Evolutionary conservation across 768 basidiomycete genomes (phyloP).

Genomic region (Mycena belliarum): DNA sequence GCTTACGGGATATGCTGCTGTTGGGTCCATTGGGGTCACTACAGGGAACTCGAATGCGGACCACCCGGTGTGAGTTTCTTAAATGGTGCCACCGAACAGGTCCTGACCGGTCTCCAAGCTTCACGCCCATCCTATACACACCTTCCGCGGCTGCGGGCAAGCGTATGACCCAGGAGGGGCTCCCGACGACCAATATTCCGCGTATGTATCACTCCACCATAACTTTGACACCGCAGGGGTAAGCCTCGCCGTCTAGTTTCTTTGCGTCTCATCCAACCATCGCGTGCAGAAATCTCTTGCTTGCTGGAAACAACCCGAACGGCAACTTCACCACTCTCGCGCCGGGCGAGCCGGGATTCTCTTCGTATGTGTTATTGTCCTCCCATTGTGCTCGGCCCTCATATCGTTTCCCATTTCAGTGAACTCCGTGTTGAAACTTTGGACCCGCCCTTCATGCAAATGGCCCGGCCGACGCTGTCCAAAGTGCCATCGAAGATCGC

Average conservation of each 20-base stretch:
- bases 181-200: constrained; percentile 23
- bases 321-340: constrained; percentile 11
- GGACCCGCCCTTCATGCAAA: constrained; percentile 32
- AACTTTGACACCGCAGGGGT: constrained; percentile 15
- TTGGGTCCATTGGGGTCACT: constrained; percentile 28
- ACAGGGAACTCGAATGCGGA: constrained; percentile 48
- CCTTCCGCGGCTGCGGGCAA: constrained; percentile 34
- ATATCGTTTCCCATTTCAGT: constrained; percentile 15
- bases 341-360: constrained; percentile 19
- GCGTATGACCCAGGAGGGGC: constrained; percentile 36
- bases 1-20: constrained; percentile 29
- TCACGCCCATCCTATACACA: constrained; percentile 44
- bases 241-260: background rate
- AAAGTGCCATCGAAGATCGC: constrained; percentile 29
- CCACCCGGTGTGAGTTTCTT: constrained; percentile 37
- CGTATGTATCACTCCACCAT: constrained; percentile 13
- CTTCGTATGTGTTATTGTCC: constrained; percentile 6
- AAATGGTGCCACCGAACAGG: background rate
- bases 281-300: constrained; percentile 6
- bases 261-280: background rate
- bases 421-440: constrained; percentile 34
- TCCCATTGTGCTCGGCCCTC: background rate
- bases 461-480: constrained; percentile 25
- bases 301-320: constrained; percentile 22
- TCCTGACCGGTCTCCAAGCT: constrained; percentile 8